Base-by-base conservation (phyloP, 106 monocot genomes). In the Dendrobium chrysotoxum region DNA sequence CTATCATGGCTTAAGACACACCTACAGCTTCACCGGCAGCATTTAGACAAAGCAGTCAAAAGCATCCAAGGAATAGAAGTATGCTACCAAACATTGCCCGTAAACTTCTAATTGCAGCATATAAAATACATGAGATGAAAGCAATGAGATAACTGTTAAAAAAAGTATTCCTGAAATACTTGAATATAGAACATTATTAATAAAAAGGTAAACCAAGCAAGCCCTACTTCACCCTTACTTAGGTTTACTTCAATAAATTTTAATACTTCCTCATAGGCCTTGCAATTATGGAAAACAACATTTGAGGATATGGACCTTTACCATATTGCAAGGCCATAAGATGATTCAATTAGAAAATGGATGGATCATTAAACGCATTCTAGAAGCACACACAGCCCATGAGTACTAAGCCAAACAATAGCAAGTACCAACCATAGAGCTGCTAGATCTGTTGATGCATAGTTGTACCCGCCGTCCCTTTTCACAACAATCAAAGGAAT, bases 401-500 rank as follows among this genome's bases (percentile, higher is more conserved):
- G 31, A 70, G 31, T 70, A n/a, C 23, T 61, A n/a, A 4, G 23
- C 4, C n/a, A 61, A 61, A 57, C 18, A 61, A 61, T 21, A 61
- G 61, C 5, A 61, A 61, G 61, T 45, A 85, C 88, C 81, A 58
- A 97, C 96, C 90, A 90, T 77, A 97, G 87, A 81, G 96, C 96
- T 28, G 94, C 57, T 50, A 97, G 82, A 89, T 97, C 96, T 72
- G 96, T 97, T 79, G 96, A 97, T 40, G 93, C 94, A 84, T 97
- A 97, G 75, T 97, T 97, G 81, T 85, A 97, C 68, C 94, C 94
- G 53, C 94, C 94, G 77, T 97, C 96, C 41, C 82, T 92, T 78
- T 97, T 97, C 21, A 92, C 88, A 78, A 97, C 94, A 84, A 97
- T 97, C 80, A 97, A 85, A 80, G 96, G 96, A 66, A 89, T 89